Evolutionary conservation across 441 rosid species (phyloP).

Genomic region (Jatropha podagrica): DNA sequence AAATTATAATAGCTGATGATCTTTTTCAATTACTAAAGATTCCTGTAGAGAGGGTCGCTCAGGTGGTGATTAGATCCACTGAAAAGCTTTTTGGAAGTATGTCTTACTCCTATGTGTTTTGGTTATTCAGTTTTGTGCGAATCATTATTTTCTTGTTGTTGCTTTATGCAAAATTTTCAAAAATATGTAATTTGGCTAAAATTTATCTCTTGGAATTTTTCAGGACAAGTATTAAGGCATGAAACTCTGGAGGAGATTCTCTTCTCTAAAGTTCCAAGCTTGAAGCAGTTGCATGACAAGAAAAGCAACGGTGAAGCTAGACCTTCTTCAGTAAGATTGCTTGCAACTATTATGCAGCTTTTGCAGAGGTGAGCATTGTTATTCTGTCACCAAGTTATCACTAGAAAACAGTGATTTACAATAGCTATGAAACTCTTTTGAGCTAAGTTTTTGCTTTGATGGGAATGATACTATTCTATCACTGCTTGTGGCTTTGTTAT

Average conservation of each 20-base stretch:
- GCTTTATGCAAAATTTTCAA: background rate
- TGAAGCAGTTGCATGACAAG: conserved; percentile 58
- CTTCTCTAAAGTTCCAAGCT: conserved; percentile 75
- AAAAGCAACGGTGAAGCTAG: conserved; percentile 47
- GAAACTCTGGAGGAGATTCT: conserved; percentile 62
- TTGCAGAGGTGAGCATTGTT: conserved; percentile 59
- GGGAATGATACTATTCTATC: background rate
- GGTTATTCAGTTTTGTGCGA: background rate
- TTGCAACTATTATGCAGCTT: conserved; percentile 59
- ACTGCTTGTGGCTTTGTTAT: background rate
- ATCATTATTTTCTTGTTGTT: conserved; percentile 8
- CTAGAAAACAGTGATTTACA: background rate
- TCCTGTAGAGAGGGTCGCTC: conserved; percentile 63
- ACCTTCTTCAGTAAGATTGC: conserved; percentile 47
- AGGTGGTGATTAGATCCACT: conserved; percentile 74
- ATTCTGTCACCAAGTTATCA: background rate
- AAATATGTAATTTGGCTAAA: conserved; percentile 7
- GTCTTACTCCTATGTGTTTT: conserved; percentile 27
- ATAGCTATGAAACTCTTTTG: background rate
- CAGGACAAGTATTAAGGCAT: conserved; percentile 88
- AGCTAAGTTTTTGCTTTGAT: background rate
- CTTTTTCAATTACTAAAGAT: conserved; percentile 72
- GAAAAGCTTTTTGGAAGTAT: conserved; percentile 94
- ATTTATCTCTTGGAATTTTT: conserved; percentile 26
- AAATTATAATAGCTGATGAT: conserved; percentile 89